Conservation (phyloP, 192 early-diverging fungal genomes). For the Umbelopsis isabellina region DNA sequence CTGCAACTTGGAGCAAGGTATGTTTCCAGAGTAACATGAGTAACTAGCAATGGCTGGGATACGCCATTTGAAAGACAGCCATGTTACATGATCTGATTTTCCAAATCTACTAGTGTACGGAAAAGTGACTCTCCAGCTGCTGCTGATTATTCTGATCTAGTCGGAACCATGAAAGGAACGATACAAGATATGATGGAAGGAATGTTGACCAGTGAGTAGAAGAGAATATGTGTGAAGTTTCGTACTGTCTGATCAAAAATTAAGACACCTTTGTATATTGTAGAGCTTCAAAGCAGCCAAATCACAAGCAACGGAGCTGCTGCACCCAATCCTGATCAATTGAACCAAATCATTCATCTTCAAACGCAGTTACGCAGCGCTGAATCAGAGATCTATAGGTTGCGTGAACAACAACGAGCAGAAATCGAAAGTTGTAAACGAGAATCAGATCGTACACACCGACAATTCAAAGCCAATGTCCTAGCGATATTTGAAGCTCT, state of each 20-base stretch:
- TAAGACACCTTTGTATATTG: neutral
- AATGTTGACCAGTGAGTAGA: slow-evolving; percentile 1
- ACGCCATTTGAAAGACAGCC: too few species aligned
- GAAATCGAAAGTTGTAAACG: slow-evolving; percentile 8
- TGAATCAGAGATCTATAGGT: slow-evolving; percentile 1
- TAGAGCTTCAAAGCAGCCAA: slow-evolving; percentile 11
- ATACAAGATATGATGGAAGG: slow-evolving; percentile 18
- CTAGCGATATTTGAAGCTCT: neutral
- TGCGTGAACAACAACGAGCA: slow-evolving; percentile 12
- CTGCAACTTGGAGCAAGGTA: slow-evolving; percentile 10
- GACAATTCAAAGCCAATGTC: slow-evolving; percentile 19
- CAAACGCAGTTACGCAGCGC: slow-evolving; percentile 16
- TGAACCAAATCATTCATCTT: slow-evolving; percentile 3
- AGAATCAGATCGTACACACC: slow-evolving; percentile 7
- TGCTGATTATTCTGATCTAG: slow-evolving; percentile 4
- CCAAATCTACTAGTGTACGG: neutral
- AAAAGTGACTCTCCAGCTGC: slow-evolving; percentile 13
- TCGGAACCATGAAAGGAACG: slow-evolving; percentile 11
- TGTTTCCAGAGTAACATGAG: neutral
- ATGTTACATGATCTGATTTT: neutral
- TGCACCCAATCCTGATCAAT: neutral
- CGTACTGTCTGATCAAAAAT: neutral
- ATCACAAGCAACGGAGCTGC: neutral
- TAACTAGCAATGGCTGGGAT: too few species aligned
- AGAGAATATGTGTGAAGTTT: too few species aligned